Percentiles rank a stretch among this genome's conserved stretches.
Conservation (phyloP, 306 rosid species). For the Cajanus cajan region DNA sequence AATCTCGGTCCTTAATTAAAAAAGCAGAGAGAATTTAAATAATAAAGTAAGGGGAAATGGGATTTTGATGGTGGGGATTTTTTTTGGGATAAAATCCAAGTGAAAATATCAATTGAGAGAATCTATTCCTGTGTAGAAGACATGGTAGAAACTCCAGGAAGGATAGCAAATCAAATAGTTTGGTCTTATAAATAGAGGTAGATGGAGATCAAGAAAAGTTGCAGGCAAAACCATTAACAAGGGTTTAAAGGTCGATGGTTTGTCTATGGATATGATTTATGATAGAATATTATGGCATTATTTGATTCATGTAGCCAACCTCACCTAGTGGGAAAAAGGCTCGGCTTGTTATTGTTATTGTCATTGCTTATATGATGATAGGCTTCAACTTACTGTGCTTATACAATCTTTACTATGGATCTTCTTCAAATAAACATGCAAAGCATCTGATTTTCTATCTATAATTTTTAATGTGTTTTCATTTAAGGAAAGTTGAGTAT, state of each 20-base stretch:
- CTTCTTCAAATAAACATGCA: conserved; percentile 4
- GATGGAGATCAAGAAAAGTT: not conserved
- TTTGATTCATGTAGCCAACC: not conserved
- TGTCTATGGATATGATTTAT: not conserved
- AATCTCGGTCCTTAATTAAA: too few relatives aligned
- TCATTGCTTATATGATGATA: not conserved
- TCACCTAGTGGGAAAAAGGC: not conserved
- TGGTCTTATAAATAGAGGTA: not conserved
- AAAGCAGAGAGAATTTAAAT: too few relatives aligned
- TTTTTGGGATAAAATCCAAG: too few relatives aligned
- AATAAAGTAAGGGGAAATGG: too few relatives aligned
- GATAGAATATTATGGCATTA: not conserved
- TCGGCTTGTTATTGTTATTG: not conserved
- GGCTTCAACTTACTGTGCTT: not conserved
- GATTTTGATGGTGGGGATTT: too few relatives aligned
- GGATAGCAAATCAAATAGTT: not conserved
- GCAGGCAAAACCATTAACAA: not conserved
- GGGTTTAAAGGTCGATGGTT: not conserved
- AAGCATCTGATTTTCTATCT: not conserved
- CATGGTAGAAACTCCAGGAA: not conserved
- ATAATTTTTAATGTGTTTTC: not conserved
- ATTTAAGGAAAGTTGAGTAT: not conserved
- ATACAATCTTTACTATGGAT: conserved; percentile 14
- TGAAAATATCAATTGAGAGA: too few relatives aligned
- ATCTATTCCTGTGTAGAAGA: not conserved